These are phyloP conservation scores for Colletotrichum cuscutae DNA, from an alignment of 2,329 filamentous ascomycete species.

Conservation along the genomic window DNA sequence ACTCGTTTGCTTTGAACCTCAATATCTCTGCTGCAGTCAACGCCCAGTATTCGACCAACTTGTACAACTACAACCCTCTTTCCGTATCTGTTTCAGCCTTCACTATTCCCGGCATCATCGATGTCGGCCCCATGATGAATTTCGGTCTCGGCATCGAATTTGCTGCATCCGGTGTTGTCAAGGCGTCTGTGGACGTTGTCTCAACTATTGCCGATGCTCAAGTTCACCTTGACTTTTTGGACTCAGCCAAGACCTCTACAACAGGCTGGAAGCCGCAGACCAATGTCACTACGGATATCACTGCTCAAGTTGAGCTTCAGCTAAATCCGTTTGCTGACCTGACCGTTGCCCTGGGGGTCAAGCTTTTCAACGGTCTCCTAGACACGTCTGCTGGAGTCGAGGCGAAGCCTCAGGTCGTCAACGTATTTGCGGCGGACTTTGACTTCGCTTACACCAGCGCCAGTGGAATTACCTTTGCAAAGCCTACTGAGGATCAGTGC, in stretches of 20 bases:
- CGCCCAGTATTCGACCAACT: constrained; percentile 44
- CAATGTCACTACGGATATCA: constrained; percentile 44
- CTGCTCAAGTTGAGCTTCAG: constrained; percentile 43
- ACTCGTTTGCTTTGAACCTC: constrained; percentile 43
- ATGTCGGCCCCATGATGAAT: constrained; percentile 48
- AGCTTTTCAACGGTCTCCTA: constrained; percentile 48
- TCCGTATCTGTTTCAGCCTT: constrained; percentile 48
- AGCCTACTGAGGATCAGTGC: constrained; percentile 16
- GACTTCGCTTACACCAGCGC: constrained; percentile 26
- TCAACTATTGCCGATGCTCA: constrained; percentile 46
- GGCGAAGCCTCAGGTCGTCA: constrained; percentile 47
- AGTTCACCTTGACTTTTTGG: constrained; percentile 51
- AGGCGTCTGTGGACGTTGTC: constrained; percentile 43
- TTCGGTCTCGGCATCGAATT: constrained; percentile 50
- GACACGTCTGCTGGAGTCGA: constrained; percentile 50
- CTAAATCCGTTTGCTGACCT: constrained; percentile 47
- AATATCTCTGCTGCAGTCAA: constrained; percentile 47
- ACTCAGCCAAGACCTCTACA: constrained; percentile 41
- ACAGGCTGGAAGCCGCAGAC: constrained; percentile 50
- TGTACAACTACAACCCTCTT: constrained; percentile 48
- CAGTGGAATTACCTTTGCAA: constrained; percentile 21
- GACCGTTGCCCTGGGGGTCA: constrained; percentile 50
- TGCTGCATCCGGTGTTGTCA: constrained; percentile 45
- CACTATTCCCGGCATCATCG: constrained; percentile 52
- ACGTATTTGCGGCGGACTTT: constrained; percentile 49